Conservation (phyloP, 2,329 filamentous ascomycete genomes). For the Byssothecium circinans region DNA sequence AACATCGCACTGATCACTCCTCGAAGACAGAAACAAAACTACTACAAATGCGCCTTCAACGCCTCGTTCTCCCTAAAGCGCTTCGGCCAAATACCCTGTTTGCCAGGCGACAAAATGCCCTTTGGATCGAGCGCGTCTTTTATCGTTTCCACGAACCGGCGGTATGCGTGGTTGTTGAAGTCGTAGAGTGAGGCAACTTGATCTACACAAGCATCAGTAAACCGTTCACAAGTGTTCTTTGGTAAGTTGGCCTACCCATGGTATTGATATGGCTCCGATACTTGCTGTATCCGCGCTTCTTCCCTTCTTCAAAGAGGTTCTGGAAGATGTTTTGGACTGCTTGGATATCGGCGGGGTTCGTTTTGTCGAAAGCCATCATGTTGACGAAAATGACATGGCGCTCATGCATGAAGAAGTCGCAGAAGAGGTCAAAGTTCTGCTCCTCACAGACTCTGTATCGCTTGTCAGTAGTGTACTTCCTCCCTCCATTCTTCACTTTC, state of each 20-base stretch:
- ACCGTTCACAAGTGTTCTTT: not conserved
- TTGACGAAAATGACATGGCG: slow-evolving; percentile 52
- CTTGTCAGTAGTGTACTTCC: not conserved
- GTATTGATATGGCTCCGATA: slow-evolving; percentile 35
- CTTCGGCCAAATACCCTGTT: slow-evolving; percentile 37
- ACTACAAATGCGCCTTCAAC: slow-evolving; percentile 27
- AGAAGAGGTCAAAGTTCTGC: slow-evolving; percentile 49
- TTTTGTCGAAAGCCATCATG: slow-evolving; percentile 54
- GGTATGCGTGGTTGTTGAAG: slow-evolving; percentile 37
- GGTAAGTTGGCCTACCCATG: slow-evolving; percentile 25
- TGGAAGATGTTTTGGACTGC: slow-evolving; percentile 37
- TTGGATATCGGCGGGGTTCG: slow-evolving; percentile 41
- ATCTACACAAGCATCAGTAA: slow-evolving; percentile 17
- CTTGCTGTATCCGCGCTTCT: slow-evolving; percentile 35
- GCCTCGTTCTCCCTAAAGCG: slow-evolving; percentile 24
- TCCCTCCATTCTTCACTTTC: too few relatives aligned
- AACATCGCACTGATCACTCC: too few relatives aligned
- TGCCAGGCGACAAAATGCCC: slow-evolving; percentile 35
- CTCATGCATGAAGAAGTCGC: slow-evolving; percentile 55
- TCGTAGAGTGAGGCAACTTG: slow-evolving; percentile 34
- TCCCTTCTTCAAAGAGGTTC: slow-evolving; percentile 29
- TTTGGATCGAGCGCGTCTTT: slow-evolving; percentile 39
- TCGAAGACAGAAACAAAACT: too few relatives aligned
- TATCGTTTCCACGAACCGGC: slow-evolving; percentile 35
- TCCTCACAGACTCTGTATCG: slow-evolving; percentile 43